These are phyloP conservation scores for Lentinula guzmanii DNA, from an alignment of 768 basidiomycete genomes.

Conservation along the genomic window DNA sequence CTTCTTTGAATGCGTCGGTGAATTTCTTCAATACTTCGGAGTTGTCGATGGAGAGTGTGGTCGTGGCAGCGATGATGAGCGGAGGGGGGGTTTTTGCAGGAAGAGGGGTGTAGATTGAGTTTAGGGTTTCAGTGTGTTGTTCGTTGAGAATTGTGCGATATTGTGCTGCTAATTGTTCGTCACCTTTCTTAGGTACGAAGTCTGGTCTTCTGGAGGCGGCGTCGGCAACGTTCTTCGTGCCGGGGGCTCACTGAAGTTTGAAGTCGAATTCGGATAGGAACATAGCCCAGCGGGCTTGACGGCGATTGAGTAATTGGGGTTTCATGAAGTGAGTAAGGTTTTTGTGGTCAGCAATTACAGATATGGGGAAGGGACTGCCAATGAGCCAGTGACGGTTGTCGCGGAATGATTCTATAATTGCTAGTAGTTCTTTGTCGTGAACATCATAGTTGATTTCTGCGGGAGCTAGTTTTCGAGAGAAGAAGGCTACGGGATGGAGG, in stretches of 20 bases:
- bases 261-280: no score
- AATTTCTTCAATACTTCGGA: conserved; percentile 1
- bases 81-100: conserved; percentile 15
- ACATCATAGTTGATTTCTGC: no score
- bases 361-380: no score
- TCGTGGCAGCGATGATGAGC: conserved; percentile 12
- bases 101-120: conserved; percentile 9
- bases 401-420: no score
- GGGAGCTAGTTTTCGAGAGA: conserved; percentile 13
- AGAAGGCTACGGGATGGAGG: conserved; percentile 24
- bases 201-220: conserved; percentile 23
- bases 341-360: not conserved
- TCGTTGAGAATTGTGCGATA: no score
- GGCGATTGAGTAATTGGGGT: conserved; percentile 18
- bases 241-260: conserved; percentile 16
- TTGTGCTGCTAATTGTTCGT: conserved; percentile 5
- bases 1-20: conserved; percentile 7
- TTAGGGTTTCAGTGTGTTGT: conserved; percentile 7
- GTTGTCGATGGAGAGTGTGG: not conserved
- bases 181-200: conserved; percentile 18
- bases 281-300: not conserved
- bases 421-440: no score
- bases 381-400: no score
- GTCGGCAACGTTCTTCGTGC: conserved; percentile 22
- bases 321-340: conserved; percentile 27